These are phyloP conservation scores for Crataegus laevigata DNA, from an alignment of 306 rosid species.

Conservation along the genomic window DNA sequence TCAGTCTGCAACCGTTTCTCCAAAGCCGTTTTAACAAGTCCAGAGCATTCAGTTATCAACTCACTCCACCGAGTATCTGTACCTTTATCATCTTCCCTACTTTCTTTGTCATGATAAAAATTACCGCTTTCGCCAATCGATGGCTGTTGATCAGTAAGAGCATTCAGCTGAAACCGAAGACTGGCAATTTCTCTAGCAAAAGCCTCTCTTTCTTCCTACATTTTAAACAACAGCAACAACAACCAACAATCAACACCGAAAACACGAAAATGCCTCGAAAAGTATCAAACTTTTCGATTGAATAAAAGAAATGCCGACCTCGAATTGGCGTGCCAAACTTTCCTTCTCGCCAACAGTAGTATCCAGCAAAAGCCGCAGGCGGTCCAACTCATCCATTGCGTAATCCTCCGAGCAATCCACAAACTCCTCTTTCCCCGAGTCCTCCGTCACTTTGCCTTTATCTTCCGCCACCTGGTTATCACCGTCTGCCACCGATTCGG, in stretches of 20 bases:
- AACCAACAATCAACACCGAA: neutral
- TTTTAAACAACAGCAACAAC: neutral
- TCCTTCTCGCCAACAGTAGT: slow-evolving; percentile 39
- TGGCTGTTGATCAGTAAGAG: slow-evolving; percentile 27
- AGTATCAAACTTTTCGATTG: neutral
- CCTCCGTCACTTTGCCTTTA: slow-evolving; percentile 43
- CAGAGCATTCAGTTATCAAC: slow-evolving; percentile 49
- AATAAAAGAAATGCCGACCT: slow-evolving; percentile 28
- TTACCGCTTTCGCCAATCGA: slow-evolving; percentile 6
- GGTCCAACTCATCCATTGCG: slow-evolving; percentile 26
- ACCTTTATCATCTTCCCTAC: slow-evolving; percentile 21
- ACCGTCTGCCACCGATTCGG: neutral
- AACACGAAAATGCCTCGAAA: neutral
- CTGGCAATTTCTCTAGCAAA: slow-evolving; percentile 38
- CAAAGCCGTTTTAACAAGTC: slow-evolving; percentile 34
- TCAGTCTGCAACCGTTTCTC: slow-evolving; percentile 38
- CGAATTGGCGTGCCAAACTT: slow-evolving; percentile 19
- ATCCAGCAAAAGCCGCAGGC: slow-evolving; percentile 26
- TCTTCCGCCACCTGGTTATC: slow-evolving; percentile 22
- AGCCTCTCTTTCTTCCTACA: slow-evolving; percentile 57
- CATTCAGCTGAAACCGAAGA: slow-evolving; percentile 52
- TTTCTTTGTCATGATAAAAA: slow-evolving; percentile 9
- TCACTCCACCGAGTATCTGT: slow-evolving; percentile 28
- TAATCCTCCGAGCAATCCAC: slow-evolving; percentile 89
- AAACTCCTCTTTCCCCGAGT: slow-evolving; percentile 70